Base-by-base conservation (phyloP, 352 stramenopile species). In the Pythium scleroteichum region DNA sequence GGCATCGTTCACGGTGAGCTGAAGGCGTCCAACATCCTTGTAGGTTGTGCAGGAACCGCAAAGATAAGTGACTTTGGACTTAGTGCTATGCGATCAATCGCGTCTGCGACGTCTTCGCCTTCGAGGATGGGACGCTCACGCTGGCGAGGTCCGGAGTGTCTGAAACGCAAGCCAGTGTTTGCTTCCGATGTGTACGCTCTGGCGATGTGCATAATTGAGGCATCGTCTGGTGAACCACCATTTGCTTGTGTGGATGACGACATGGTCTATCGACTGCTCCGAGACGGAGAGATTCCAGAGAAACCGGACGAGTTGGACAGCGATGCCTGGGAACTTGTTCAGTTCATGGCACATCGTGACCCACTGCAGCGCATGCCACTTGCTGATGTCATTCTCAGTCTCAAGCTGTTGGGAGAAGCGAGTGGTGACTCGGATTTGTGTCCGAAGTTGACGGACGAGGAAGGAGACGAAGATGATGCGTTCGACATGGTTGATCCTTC, bases 1-100 rank as follows among this genome's bases (percentile, higher is more conserved):
- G 57, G 53, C 9, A 51, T 87, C 17, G 62, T 95, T 4, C 86
- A 96, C 53, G 73, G 80, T 4, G 82, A 95, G 47, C 69, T 96
- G n/a, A 93, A 91, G 64, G 72, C 78, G 20, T 79, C 66, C 35
- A 63, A 63, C 40, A 53, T 63, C 16, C 46, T 63, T 12, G 55
- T 63, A 14, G 46, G 23, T 14, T 85, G 48, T 20, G 38, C 58
- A 16, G 69, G 61, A 2, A 39, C 56, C 17, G 66, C 64, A 2
- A 66, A 72, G 44, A 13, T 76, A 1, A 32, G 55, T 0, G 72
- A 72, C 27, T 72, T 76, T 59, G 72, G 62, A 0, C 52, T 69
- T 5, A 59, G 41, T 3, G 40, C 59, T 33, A 23, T 52, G 4
- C 46, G 47, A n/a, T 22, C 33, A 5, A n/a, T 44, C 1, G 9